Conservation (phyloP, 2,329 filamentous ascomycete genomes). For the Lachnellula subtilissima region DNA sequence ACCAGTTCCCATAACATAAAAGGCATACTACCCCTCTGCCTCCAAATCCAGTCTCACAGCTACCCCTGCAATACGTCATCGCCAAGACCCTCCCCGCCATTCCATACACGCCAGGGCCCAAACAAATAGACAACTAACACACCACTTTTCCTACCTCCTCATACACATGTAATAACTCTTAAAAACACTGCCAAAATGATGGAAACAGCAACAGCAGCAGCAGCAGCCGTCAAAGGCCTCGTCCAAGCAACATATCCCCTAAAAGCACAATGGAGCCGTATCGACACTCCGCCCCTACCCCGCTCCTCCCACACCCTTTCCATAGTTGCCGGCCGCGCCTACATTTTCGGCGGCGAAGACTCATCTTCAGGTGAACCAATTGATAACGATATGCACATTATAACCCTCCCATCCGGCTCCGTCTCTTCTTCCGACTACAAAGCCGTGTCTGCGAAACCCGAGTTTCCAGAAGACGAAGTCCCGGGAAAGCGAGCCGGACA, state of each 20-base stretch:
- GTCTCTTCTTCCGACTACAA: slow-evolving; percentile 54
- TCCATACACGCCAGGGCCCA: too few relatives aligned
- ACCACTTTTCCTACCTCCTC: too few relatives aligned
- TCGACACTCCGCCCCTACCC: slow-evolving; percentile 50
- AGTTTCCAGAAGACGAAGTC: slow-evolving; percentile 40
- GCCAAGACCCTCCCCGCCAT: too few relatives aligned
- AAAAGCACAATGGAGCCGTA: slow-evolving; percentile 57
- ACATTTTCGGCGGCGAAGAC: slow-evolving; percentile 75
- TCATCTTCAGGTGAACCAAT: slow-evolving; percentile 56
- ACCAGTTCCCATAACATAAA: too few relatives aligned
- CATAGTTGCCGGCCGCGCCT: slow-evolving; percentile 52
- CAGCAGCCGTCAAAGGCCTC: slow-evolving; percentile 21
- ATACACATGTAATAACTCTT: too few relatives aligned
- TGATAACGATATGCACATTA: slow-evolving; percentile 66
- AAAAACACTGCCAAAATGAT: slow-evolving; percentile 24
- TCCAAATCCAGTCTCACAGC: too few relatives aligned
- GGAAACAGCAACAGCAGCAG: slow-evolving; percentile 21
- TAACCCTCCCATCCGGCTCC: slow-evolving; percentile 55
- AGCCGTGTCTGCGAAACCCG: slow-evolving; percentile 45
- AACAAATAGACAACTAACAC: too few relatives aligned
- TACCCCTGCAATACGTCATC: too few relatives aligned
- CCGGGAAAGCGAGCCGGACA: slow-evolving; percentile 69
- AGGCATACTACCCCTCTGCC: too few relatives aligned
- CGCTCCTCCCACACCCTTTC: slow-evolving; percentile 72
- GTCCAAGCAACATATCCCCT: slow-evolving; percentile 31